These are phyloP conservation scores for Fusarium zealandicum DNA, from an alignment of 2,329 filamentous ascomycete genomes.

Conservation along the genomic window DNA sequence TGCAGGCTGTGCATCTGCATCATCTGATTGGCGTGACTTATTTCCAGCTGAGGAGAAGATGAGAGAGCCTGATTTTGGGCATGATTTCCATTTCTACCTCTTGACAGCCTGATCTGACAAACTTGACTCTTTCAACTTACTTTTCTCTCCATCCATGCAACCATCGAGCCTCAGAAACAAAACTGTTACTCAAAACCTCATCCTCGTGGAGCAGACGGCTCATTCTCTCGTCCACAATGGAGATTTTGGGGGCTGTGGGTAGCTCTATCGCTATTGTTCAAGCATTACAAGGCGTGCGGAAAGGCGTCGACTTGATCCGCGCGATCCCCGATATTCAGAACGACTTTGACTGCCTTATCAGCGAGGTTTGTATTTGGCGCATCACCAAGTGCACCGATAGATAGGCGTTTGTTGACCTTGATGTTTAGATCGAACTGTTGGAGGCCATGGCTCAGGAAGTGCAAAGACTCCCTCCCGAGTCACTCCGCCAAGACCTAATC, in stretches of 20 bases:
- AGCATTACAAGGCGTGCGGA: conserved; percentile 10
- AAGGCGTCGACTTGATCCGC: conserved; percentile 7
- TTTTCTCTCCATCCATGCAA: neutral
- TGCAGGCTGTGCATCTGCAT: neutral
- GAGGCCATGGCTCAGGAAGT: neutral
- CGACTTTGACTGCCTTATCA: conserved; percentile 14
- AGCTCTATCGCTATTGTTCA: conserved; percentile 23
- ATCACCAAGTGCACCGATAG: no score
- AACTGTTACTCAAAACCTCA: no score
- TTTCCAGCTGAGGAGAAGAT: neutral
- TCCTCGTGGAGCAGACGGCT: no score
- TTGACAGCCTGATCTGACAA: conserved; percentile 1
- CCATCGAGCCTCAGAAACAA: no score
- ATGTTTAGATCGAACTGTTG: conserved; percentile 1
- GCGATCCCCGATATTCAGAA: conserved; percentile 16
- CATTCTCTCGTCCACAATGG: neutral
- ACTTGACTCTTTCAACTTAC: neutral
- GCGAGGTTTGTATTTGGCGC: neutral
- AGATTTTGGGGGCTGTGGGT: conserved; percentile 18
- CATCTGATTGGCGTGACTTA: conserved; percentile 8
- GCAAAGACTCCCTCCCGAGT: neutral
- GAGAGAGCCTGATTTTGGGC: no score
- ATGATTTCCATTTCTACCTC: no score
- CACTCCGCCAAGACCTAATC: neutral
- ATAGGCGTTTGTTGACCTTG: neutral